phyloP scores from a whole-genome alignment of 164 flowering plant species.

The Akebia trifoliata region DNA sequence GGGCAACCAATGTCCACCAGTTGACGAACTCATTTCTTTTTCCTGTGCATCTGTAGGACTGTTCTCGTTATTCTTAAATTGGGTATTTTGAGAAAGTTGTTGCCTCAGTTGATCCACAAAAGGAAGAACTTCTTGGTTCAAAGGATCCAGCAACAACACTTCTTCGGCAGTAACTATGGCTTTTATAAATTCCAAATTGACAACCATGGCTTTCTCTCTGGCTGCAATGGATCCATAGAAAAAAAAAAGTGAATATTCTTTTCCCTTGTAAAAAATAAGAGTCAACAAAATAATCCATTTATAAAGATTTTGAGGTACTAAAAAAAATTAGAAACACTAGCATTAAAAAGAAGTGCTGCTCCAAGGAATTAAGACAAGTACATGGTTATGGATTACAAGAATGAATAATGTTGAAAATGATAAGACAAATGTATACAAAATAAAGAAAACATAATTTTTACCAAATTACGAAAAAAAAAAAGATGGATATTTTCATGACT shows the following conservation, averaged over 20 bases:
- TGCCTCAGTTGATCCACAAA: conserved; percentile 83
- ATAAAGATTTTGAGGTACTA: no score
- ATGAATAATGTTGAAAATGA: no score
- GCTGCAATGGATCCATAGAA: conserved; percentile 40
- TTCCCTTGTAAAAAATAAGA: not conserved
- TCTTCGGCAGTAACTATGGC: conserved; percentile 97
- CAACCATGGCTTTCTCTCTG: conserved; percentile 93
- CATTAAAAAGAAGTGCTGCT: no score
- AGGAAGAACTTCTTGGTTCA: conserved; percentile 77
- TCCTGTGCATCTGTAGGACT: conserved; percentile 33
- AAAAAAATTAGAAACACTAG: no score
- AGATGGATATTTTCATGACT: no score
- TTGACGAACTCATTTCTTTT: conserved; percentile 29
- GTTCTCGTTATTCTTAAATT: conserved; percentile 25
- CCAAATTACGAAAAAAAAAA: no score
- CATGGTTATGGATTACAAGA: no score
- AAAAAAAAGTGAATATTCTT: not conserved
- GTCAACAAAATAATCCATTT: not conserved
- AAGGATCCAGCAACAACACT: conserved; percentile 82
- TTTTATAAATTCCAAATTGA: conserved; percentile 85
- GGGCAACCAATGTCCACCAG: conserved; percentile 50
- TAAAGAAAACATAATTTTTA: no score
- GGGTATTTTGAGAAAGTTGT: conserved; percentile 51
- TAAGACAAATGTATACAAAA: no score
- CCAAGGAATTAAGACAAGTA: no score